phyloP scores from a whole-genome alignment of 2,329 filamentous ascomycete species.

The Cordyceps farinosa region DNA sequence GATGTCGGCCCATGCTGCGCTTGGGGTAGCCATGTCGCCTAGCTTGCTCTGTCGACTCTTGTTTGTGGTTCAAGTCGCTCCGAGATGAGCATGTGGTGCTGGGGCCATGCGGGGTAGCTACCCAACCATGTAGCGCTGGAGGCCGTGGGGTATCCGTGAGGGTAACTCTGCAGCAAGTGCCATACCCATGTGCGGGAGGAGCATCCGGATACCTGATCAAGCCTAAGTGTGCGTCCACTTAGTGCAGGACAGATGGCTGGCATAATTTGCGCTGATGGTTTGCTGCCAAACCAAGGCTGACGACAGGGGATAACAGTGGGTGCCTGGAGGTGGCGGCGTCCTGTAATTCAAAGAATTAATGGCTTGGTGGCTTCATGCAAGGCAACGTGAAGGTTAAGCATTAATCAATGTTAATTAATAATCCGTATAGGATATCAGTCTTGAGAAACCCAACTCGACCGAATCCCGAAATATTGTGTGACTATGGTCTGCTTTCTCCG shows the following conservation, averaged over 20 bases:
- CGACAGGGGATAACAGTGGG: background rate
- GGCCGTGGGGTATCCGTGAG: background rate
- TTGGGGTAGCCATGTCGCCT: background rate
- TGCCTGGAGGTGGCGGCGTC: background rate
- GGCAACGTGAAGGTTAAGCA: conserved; percentile 2
- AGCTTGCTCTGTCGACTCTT: background rate
- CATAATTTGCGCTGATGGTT: background rate
- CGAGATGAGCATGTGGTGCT: background rate
- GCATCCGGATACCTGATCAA: background rate
- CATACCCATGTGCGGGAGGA: background rate
- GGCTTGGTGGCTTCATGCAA: conserved; percentile 4
- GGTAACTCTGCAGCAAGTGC: background rate
- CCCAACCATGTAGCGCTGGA: background rate
- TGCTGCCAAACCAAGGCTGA: background rate
- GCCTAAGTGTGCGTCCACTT: no score
- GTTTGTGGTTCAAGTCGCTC: background rate
- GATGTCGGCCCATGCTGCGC: background rate
- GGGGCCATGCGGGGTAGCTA: background rate
- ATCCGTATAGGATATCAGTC: no score
- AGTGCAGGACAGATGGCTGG: background rate
- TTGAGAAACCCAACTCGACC: no score
- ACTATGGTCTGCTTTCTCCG: no score
- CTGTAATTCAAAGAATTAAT: background rate
- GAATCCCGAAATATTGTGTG: no score
- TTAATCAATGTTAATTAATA: background rate